These are phyloP conservation scores for Vicia villosa DNA, from an alignment of 306 rosid species.

Conservation along the genomic window DNA sequence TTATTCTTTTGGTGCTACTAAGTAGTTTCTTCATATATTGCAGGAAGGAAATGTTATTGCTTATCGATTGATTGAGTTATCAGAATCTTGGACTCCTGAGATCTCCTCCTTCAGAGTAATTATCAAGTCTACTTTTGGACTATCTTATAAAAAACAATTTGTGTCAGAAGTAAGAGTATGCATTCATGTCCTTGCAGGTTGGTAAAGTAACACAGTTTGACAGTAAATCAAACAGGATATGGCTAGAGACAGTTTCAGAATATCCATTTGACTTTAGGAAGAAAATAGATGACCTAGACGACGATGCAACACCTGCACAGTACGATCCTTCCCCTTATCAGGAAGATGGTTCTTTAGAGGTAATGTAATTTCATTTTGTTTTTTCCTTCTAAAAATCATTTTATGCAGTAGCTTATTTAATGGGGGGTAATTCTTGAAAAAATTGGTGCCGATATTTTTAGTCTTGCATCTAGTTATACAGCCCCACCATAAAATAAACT, in stretches of 20 bases:
- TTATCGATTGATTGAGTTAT: slow-evolving; percentile 82
- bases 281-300: slow-evolving; percentile 41
- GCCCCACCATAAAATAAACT: background rate
- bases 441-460: background rate
- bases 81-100: slow-evolving; percentile 93
- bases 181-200: slow-evolving; percentile 56
- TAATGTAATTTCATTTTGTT: slow-evolving; percentile 29
- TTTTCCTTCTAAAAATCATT: background rate
- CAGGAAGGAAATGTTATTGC: slow-evolving; percentile 84
- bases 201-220: slow-evolving; percentile 67
- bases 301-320: slow-evolving; percentile 48
- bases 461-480: background rate
- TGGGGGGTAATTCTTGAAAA: background rate
- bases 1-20: slow-evolving; percentile 6
- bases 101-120: slow-evolving; percentile 80
- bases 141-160: slow-evolving; percentile 16
- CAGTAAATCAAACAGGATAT: slow-evolving; percentile 55
- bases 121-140: slow-evolving; percentile 35
- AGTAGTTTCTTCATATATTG: slow-evolving; percentile 32
- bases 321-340: slow-evolving; percentile 56
- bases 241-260: slow-evolving; percentile 63
- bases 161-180: background rate
- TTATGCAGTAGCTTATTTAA: background rate
- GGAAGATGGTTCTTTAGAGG: slow-evolving; percentile 95
- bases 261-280: slow-evolving; percentile 69